Conservation (phyloP, 2,329 filamentous ascomycete genomes). For the Arthrobotrys entomopaga region DNA sequence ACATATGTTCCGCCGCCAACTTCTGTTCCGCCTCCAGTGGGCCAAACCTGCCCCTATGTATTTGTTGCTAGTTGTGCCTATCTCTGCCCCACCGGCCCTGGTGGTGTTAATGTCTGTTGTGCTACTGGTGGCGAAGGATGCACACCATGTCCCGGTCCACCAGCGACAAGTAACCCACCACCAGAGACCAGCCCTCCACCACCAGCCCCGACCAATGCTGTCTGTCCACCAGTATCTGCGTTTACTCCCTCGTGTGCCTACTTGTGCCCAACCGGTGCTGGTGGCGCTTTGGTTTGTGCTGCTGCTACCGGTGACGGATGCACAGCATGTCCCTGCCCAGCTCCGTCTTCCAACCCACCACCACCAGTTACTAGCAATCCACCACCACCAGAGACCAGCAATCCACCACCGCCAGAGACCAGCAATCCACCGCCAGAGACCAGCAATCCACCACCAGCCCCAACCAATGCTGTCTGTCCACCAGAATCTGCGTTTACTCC, state of each 20-base stretch:
- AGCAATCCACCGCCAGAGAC: background rate
- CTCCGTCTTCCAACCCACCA: background rate
- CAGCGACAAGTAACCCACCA: background rate
- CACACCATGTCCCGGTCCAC: background rate
- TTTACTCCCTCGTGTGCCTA: background rate
- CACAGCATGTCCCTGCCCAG: background rate
- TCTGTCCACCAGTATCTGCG: background rate
- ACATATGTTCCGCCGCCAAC: slow-evolving; percentile 8
- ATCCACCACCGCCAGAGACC: background rate
- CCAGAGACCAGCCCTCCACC: background rate
- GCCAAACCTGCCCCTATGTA: background rate
- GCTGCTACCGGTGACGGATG: background rate
- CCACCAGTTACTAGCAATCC: background rate
- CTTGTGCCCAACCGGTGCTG: background rate
- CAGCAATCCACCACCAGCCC: background rate
- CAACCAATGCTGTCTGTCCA: background rate
- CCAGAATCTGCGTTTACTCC: background rate
- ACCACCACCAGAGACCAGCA: background rate
- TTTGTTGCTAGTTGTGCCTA: slow-evolving; percentile 10
- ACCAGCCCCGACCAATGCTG: background rate
- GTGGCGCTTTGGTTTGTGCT: background rate
- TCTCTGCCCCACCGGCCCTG: background rate
- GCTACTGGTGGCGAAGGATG: background rate
- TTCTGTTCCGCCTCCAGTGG: background rate
- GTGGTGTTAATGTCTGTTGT: slow-evolving; percentile 11